A percentile compares a stretch with the other conserved stretches of the same genome.
Conservation (phyloP, 352 stramenopile species). For the Phytopythium sindhum region DNA sequence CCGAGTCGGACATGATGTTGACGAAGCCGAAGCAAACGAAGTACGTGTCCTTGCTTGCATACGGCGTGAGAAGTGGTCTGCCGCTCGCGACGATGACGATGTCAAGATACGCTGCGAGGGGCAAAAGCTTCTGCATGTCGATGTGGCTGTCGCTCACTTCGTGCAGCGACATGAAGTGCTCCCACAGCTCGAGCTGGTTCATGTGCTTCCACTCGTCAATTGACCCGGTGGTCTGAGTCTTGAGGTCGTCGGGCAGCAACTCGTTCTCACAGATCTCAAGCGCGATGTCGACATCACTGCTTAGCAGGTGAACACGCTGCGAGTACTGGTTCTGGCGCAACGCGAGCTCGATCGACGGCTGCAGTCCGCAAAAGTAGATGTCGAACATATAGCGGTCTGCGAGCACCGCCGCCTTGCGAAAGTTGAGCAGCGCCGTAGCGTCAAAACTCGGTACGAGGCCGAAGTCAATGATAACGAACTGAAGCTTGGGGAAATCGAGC, state of each 20-base stretch:
- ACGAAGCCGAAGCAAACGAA: conserved; percentile 77
- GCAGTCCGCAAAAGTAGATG: conserved; percentile 77
- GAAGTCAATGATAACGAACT: conserved; percentile 77
- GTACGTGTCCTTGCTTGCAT: conserved; percentile 55
- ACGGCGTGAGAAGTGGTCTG: conserved; percentile 27
- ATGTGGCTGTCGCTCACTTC: conserved; percentile 12
- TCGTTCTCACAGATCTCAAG: conserved; percentile 69
- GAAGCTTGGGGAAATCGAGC: conserved; percentile 50
- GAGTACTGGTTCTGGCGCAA: conserved; percentile 48
- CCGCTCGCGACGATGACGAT: conserved; percentile 48
- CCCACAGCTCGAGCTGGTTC: conserved; percentile 66
- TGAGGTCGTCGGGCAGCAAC: conserved; percentile 45
- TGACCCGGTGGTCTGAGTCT: conserved; percentile 20
- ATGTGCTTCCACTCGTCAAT: conserved; percentile 56
- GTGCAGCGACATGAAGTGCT: conserved; percentile 52
- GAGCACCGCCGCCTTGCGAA: conserved; percentile 58
- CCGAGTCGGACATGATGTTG: conserved; percentile 66
- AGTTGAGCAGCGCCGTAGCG: conserved; percentile 71
- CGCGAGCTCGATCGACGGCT: conserved; percentile 40
- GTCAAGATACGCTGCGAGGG: conserved; percentile 57
- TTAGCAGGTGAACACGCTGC: conserved; percentile 42
- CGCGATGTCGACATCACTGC: conserved; percentile 46
- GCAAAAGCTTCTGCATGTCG: conserved; percentile 49
- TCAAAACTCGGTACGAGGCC: conserved; percentile 77
- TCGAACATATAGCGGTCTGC: conserved; percentile 68